These are phyloP conservation scores for Salinomyces thailandicus DNA, from an alignment of 2,329 filamentous ascomycete species.

Conservation along the genomic window DNA sequence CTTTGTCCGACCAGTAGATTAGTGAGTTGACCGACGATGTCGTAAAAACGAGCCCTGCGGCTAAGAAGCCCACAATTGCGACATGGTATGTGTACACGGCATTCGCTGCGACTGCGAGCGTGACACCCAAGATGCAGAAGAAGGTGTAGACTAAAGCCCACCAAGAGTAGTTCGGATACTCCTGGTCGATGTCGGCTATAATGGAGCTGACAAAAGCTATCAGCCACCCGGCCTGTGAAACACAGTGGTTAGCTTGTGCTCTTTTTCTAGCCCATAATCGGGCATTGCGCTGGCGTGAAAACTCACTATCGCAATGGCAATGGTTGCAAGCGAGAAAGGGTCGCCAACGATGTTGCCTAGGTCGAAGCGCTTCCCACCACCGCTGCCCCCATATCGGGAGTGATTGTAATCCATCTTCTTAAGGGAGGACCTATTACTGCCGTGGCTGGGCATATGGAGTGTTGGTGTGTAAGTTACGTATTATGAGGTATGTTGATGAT, in stretches of 20 bases:
- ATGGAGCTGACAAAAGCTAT: slow-evolving; percentile 84
- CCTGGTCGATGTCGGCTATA: slow-evolving; percentile 50
- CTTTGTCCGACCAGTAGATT: slow-evolving; percentile 63
- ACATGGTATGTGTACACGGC: slow-evolving; percentile 81
- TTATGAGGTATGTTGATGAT: neutral
- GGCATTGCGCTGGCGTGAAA: slow-evolving; percentile 16
- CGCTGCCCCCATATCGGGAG: slow-evolving; percentile 12
- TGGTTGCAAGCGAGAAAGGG: slow-evolving; percentile 87
- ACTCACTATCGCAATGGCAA: slow-evolving; percentile 81
- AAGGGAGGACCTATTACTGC: slow-evolving; percentile 16
- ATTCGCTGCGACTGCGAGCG: slow-evolving; percentile 74
- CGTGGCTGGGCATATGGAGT: slow-evolving; percentile 19
- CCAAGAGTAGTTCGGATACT: slow-evolving; percentile 82
- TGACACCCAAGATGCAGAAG: slow-evolving; percentile 68
- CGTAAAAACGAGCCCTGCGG: slow-evolving; percentile 71
- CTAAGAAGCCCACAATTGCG: slow-evolving; percentile 80
- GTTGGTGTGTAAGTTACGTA: no score
- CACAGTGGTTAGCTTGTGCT: no score
- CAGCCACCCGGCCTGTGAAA: slow-evolving; percentile 73
- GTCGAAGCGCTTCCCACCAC: slow-evolving; percentile 48
- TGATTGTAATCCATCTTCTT: slow-evolving; percentile 22
- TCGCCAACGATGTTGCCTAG: slow-evolving; percentile 88
- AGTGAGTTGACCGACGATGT: slow-evolving; percentile 78
- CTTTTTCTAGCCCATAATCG: no score
- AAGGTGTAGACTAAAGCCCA: slow-evolving; percentile 83